A percentile compares a stretch with the other conserved stretches of the same genome.
Evolutionary conservation across 176 grass and related monocot species (phyloP).

Genomic region (Cenchrus americanus): DNA sequence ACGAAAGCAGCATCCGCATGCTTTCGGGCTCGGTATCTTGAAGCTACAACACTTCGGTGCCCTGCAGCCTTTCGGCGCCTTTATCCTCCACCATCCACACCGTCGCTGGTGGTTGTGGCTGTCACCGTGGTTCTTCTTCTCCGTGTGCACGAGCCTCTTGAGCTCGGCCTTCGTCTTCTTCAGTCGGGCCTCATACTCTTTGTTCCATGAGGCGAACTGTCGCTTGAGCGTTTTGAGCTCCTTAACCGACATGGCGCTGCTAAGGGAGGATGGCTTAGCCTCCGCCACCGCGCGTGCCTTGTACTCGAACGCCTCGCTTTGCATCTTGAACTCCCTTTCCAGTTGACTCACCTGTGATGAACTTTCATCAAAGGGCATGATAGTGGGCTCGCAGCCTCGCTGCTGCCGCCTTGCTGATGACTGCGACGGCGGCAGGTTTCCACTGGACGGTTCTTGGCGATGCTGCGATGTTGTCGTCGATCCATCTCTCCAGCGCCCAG

Average conservation of each 20-base stretch:
- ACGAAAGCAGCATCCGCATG: slow-evolving; percentile 39
- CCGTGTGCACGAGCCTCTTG: slow-evolving; percentile 21
- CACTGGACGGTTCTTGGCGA: neutral
- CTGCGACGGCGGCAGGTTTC: neutral
- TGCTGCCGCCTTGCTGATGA: neutral
- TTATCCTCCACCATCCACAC: slow-evolving; percentile 48
- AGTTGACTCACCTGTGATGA: neutral
- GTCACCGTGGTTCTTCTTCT: slow-evolving; percentile 21
- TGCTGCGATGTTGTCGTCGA: neutral
- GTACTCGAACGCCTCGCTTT: slow-evolving; percentile 44
- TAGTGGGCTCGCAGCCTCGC: neutral
- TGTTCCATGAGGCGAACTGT: slow-evolving; percentile 55
- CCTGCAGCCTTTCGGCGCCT: slow-evolving; percentile 28
- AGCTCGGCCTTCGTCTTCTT: slow-evolving; percentile 47
- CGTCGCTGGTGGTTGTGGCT: neutral
- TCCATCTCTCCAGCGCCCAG: neutral
- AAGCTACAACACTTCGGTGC: slow-evolving; percentile 43
- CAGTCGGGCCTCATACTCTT: slow-evolving; percentile 49
- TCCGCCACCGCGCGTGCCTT: neutral
- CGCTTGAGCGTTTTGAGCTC: slow-evolving; percentile 49
- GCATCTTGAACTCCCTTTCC: slow-evolving; percentile 29
- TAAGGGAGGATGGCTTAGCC: neutral
- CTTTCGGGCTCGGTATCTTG: slow-evolving; percentile 23
- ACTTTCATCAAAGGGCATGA: neutral
- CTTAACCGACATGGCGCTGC: slow-evolving; percentile 30